Conservation (phyloP, 1,284 basidiomycete genomes). For the Fereydounia khargensis region DNA sequence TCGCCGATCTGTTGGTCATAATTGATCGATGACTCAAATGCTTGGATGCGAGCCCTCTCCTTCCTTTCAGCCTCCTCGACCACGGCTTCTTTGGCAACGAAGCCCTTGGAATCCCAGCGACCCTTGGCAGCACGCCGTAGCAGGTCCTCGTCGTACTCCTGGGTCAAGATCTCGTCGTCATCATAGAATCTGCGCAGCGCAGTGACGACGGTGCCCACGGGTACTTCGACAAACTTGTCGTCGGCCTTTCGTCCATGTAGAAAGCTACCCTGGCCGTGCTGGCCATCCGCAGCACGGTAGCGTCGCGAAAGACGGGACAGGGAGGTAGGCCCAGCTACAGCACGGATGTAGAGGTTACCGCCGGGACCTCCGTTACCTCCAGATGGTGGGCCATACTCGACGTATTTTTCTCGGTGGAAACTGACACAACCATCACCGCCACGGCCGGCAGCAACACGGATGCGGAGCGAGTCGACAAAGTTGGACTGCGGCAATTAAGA, state of each 20-base stretch:
- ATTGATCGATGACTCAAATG: no score
- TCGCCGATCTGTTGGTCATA: neutral
- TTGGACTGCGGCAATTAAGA: no score
- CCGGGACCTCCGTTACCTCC: slow-evolving; percentile 53
- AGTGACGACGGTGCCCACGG: slow-evolving; percentile 54
- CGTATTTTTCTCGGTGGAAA: slow-evolving; percentile 54
- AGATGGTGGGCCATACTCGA: slow-evolving; percentile 52
- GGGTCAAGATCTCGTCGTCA: slow-evolving; percentile 27
- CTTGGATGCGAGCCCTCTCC: no score
- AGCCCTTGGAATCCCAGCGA: slow-evolving; percentile 23
- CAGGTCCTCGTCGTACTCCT: slow-evolving; percentile 38
- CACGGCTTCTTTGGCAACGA: slow-evolving; percentile 22
- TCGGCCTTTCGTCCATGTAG: slow-evolving; percentile 41
- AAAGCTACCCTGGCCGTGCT: slow-evolving; percentile 50
- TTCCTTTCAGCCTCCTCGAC: slow-evolving; percentile 16
- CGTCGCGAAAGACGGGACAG: slow-evolving; percentile 42
- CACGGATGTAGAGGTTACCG: slow-evolving; percentile 46
- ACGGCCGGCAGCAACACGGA: slow-evolving; percentile 42
- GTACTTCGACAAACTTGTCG: slow-evolving; percentile 46
- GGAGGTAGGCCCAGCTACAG: slow-evolving; percentile 35
- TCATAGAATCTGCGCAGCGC: slow-evolving; percentile 21
- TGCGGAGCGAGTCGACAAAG: slow-evolving; percentile 47
- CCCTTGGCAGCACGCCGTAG: slow-evolving; percentile 20
- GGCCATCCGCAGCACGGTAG: slow-evolving; percentile 40
- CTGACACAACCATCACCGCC: slow-evolving; percentile 56